Evolutionary conservation across 2,329 filamentous ascomycete genomes (phyloP), one percentile per base, ranked within the genome.

Genomic region (Talaromyces piceae): DNA sequence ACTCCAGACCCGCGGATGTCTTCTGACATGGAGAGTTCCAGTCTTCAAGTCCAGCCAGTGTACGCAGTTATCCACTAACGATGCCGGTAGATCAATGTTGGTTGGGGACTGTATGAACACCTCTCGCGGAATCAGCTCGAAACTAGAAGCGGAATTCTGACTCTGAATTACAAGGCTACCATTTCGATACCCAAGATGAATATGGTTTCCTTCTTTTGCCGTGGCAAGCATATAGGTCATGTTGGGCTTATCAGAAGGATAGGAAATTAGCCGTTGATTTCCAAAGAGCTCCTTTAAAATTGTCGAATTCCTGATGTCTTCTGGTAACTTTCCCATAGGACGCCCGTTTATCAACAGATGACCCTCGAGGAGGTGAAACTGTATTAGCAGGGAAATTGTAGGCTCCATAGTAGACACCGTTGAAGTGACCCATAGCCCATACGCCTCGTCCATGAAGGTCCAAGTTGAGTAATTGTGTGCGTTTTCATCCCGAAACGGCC

Each of bases 1-100:
- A 11, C 48, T 64, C 76, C 76, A 79, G 1, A 67, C 65, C n/a
- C 61, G 53, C 0, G 73, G 65, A 1, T 62, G 61, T 5, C 70
- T 72, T 7, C 81, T 70, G 20, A 84, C 75, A 41, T 86, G 77
- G 0, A 87, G 46, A 1, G 65, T 47, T 2, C 69, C 67, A 1
- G 64, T 66, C 1, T 53, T 45, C 0, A 82, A 11, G 39, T 85
- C 68, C 3, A 85, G 65, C 81, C 82, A 86, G 54, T 87, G 82
- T 0, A 77, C 68, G 46, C 78, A 84, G 5, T 73, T 64, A 0
- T 77, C 62, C 0, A 82, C 54, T 0, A 87, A 66, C 0, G 69
- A 60, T 0, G 56, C 56, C 0, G 83, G 83, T 0, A 85, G 63
- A 55, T 83, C 80, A 30, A 66, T 73, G 2, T 22, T 47, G 5